phyloP scores from a whole-genome alignment of 1,139 yeast genomes.

The Pichia sp. region DNA sequence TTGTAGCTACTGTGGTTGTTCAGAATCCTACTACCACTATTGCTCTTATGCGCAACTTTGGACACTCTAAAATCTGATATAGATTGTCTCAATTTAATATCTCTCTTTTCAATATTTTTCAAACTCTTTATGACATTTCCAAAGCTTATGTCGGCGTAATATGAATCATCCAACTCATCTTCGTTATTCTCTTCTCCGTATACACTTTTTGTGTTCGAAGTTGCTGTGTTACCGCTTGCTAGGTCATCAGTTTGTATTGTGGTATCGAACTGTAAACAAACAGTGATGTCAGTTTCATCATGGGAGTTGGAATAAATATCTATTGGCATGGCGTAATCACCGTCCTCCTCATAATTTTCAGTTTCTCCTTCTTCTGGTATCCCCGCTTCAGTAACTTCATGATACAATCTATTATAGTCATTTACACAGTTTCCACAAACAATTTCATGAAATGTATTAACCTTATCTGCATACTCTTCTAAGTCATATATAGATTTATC shows the following conservation, averaged over 20 bases:
- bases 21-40: too few relatives aligned
- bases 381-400: background rate
- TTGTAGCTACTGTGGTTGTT: too few relatives aligned
- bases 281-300: slow-evolving; percentile 1
- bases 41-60: too few relatives aligned
- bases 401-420: background rate
- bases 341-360: background rate
- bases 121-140: slow-evolving; percentile 4
- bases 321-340: slow-evolving; percentile 16
- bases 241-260: background rate
- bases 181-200: too few relatives aligned
- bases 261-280: background rate
- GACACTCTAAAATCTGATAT: slow-evolving; percentile 7
- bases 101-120: slow-evolving; percentile 7
- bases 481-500: slow-evolving; percentile 60
- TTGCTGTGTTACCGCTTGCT: background rate
- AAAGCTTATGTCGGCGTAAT: background rate
- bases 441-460: slow-evolving; percentile 36
- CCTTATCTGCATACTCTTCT: slow-evolving; percentile 34
- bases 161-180: too few relatives aligned
- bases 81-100: slow-evolving; percentile 11
- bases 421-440: slow-evolving; percentile 52
- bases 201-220: background rate
- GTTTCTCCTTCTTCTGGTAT: background rate
- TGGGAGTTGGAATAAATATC: slow-evolving; percentile 18